phyloP scores from a whole-genome alignment of 176 grass and related monocot species.

The Olyra latifolia region DNA sequence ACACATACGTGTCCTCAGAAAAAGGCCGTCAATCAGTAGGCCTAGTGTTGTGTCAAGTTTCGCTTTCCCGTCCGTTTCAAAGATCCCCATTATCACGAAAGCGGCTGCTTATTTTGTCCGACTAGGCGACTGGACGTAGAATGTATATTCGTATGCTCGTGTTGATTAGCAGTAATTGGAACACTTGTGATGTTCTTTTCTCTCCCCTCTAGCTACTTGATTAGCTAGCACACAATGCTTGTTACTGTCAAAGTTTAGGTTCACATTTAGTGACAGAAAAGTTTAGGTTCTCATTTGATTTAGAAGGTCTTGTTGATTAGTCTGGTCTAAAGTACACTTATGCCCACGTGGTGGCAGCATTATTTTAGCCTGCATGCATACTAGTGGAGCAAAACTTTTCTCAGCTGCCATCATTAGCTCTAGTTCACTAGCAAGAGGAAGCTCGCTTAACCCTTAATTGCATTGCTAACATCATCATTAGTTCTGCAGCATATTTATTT shows the following conservation, averaged over 20 bases:
- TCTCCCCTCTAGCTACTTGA: background rate
- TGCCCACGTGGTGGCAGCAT: conserved; percentile 28
- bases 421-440: background rate
- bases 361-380: conserved; percentile 36
- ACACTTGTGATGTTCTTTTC: background rate
- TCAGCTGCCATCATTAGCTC: conserved; percentile 33
- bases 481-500: background rate
- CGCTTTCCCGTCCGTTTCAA: conserved; percentile 40
- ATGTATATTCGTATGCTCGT: background rate
- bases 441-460: background rate
- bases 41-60: conserved; percentile 38
- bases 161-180: background rate
- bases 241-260: conserved; percentile 6
- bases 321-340: background rate
- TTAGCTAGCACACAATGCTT: background rate
- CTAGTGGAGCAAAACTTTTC: background rate
- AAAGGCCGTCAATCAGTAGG: conserved; percentile 27
- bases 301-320: background rate
- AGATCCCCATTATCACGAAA: conserved; percentile 32
- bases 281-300: conserved; percentile 7
- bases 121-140: background rate
- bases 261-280: conserved; percentile 16
- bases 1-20: conserved; percentile 21
- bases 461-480: background rate
- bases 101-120: conserved; percentile 26